These are phyloP conservation scores for Ettlia oleoabundans DNA, from an alignment of 139 green algal species.

Conservation along the genomic window DNA sequence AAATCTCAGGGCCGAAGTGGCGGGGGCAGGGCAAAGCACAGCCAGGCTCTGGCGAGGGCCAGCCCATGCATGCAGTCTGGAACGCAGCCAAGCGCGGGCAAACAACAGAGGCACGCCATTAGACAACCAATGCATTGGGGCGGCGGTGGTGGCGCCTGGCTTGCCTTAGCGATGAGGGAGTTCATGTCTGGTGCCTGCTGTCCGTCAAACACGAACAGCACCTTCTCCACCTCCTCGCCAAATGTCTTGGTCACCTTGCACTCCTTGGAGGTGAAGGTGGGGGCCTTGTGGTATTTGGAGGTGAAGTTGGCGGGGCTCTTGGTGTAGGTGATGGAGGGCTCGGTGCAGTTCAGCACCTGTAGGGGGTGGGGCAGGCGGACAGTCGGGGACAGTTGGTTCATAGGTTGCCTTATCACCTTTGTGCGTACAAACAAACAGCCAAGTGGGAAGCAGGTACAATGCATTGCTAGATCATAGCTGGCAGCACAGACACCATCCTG, in stretches of 20 bases:
- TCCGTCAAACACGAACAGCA: slow-evolving; percentile 53
- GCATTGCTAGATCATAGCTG: not conserved
- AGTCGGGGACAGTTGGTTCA: no score
- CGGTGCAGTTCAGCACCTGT: slow-evolving; percentile 36
- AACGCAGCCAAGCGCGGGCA: no score
- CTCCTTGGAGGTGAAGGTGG: slow-evolving; percentile 37
- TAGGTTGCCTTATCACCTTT: no score
- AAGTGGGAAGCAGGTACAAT: no score
- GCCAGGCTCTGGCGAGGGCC: not conserved
- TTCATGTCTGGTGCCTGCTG: not conserved
- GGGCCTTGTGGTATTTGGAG: slow-evolving; percentile 29
- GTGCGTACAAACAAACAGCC: no score
- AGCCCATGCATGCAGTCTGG: no score
- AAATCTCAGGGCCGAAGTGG: no score
- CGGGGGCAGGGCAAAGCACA: not conserved
- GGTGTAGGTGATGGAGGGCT: slow-evolving; percentile 39
- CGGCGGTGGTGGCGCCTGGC: not conserved
- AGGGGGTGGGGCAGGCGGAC: not conserved
- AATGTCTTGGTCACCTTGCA: slow-evolving; percentile 47
- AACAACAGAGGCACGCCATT: no score
- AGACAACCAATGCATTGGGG: no score
- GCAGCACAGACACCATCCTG: no score
- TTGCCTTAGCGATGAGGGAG: slow-evolving; percentile 21
- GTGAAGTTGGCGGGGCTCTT: slow-evolving; percentile 32
- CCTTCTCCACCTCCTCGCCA: slow-evolving; percentile 34